phyloP scores from a whole-genome alignment of 2,329 filamentous ascomycete genomes.

The Sporothrix luriei region DNA sequence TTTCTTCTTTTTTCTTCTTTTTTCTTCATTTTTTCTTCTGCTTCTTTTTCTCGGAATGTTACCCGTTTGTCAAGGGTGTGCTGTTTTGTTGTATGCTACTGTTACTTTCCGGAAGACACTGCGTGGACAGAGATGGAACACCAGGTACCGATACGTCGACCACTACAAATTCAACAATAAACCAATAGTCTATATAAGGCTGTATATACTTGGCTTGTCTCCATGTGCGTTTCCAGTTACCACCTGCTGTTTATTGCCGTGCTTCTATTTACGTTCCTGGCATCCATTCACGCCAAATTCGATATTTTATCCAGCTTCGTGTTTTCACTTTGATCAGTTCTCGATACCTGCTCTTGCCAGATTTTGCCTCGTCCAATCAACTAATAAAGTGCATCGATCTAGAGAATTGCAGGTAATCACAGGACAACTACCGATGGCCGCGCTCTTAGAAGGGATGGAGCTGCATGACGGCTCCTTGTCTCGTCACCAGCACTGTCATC shows the following conservation, averaged over 20 bases:
- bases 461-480: neutral
- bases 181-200: neutral
- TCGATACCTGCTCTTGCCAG: too few relatives aligned
- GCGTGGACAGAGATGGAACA: neutral
- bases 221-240: neutral
- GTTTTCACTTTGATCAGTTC: too few relatives aligned
- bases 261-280: neutral
- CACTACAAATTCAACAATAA: conserved; percentile 16
- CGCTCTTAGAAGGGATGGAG: neutral
- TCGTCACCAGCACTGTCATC: neutral
- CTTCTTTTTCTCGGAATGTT: neutral
- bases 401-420: neutral
- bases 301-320: too few relatives aligned
- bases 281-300: neutral
- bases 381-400: too few relatives aligned
- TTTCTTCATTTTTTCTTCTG: neutral
- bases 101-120: neutral
- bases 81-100: neutral
- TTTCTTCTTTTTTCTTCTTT: neutral
- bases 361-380: too few relatives aligned
- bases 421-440: conserved; percentile 1
- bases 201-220: too few relatives aligned
- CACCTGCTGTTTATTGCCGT: neutral
- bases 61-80: neutral
- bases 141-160: too few relatives aligned